Conservation (phyloP, 129 eudicot species). For the Kitagawia praeruptora region DNA sequence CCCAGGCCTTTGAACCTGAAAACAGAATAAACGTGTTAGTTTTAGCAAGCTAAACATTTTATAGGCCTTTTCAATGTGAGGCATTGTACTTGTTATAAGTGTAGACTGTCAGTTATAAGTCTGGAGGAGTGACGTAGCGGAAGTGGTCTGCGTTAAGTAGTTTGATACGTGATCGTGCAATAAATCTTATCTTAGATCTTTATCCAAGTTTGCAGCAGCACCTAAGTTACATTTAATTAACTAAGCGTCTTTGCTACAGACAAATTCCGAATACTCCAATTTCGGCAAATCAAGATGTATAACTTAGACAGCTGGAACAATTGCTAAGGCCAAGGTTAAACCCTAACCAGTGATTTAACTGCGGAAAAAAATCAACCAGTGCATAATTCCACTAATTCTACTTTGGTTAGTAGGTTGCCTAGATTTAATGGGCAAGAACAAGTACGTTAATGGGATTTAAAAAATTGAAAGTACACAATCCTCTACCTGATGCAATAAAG, state of each 20-base stretch:
- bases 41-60: background rate
- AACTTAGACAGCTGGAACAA: background rate
- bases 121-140: background rate
- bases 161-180: background rate
- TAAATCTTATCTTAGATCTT: background rate
- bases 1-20: constrained; percentile 90
- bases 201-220: background rate
- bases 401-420: background rate
- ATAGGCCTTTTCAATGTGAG: background rate
- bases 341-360: background rate
- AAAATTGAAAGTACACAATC: background rate
- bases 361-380: background rate
- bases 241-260: background rate
- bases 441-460: background rate
- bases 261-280: background rate
- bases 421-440: background rate
- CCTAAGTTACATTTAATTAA: no score
- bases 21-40: background rate
- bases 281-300: background rate
- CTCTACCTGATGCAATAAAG: background rate
- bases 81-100: background rate
- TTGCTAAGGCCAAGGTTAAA: background rate
- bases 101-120: background rate
- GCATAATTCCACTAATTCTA: background rate
- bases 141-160: background rate